A percentile compares a stretch with the other conserved stretches of the same genome.
Evolutionary conservation across 2,329 filamentous ascomycete species (phyloP).

Genomic region (Pyrenochaeta sp.): DNA sequence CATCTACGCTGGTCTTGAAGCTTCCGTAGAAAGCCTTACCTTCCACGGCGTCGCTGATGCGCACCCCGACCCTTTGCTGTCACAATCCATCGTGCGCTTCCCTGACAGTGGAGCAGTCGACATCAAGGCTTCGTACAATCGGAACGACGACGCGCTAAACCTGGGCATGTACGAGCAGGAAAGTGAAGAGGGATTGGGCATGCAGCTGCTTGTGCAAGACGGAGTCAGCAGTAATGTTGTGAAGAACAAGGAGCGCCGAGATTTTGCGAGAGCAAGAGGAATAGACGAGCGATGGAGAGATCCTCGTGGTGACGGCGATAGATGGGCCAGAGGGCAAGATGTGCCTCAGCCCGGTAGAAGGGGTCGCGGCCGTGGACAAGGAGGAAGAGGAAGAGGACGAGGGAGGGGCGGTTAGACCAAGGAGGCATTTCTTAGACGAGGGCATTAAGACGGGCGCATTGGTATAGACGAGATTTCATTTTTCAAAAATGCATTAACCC

Average conservation of each 20-base stretch:
- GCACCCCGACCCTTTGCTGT: constrained; percentile 53
- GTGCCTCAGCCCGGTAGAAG: constrained; percentile 14
- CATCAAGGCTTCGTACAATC: constrained; percentile 39
- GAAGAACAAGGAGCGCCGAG: constrained; percentile 17
- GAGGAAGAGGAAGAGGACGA: constrained; percentile 20
- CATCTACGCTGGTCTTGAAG: constrained; percentile 59
- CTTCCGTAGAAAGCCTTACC: constrained; percentile 52
- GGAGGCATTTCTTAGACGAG: too few species aligned
- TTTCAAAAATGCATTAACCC: background rate
- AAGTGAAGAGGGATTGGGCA: constrained; percentile 34
- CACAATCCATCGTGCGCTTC: constrained; percentile 18
- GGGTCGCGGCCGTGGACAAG: constrained; percentile 13
- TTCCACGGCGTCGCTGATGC: constrained; percentile 53
- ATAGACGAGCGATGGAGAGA: constrained; percentile 53
- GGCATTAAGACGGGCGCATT: background rate
- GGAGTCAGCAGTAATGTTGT: constrained; percentile 37
- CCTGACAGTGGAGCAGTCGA: constrained; percentile 26
- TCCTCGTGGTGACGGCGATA: constrained; percentile 27
- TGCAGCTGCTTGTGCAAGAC: constrained; percentile 52
- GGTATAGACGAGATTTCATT: background rate
- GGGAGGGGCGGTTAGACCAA: constrained; percentile 5
- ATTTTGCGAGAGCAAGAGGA: constrained; percentile 16
- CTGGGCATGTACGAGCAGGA: constrained; percentile 58
- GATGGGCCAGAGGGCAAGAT: constrained; percentile 23
- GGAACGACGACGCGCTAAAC: constrained; percentile 47